These are phyloP conservation scores for Monsonia emarginata DNA, from an alignment of 441 rosid genomes.

Conservation along the genomic window DNA sequence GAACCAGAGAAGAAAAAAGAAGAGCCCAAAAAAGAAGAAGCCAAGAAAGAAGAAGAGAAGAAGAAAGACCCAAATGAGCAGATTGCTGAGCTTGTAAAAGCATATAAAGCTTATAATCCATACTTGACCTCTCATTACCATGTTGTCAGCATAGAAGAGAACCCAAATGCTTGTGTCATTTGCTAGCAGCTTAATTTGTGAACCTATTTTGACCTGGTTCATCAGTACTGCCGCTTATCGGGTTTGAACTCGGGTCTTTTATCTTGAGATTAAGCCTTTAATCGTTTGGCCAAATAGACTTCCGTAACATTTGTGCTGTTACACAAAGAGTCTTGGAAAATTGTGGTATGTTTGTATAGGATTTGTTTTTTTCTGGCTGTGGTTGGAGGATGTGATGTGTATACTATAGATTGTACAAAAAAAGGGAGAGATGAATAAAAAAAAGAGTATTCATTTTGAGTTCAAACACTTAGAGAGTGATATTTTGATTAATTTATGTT, in stretches of 20 bases:
- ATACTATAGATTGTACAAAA: background rate
- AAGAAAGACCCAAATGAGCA: slow-evolving; percentile 27
- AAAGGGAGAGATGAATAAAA: background rate
- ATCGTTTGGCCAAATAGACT: too few species aligned
- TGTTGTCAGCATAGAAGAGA: slow-evolving; percentile 32
- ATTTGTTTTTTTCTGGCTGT: too few species aligned
- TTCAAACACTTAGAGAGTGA: background rate
- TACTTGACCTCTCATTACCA: slow-evolving; percentile 20
- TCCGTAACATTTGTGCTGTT: too few species aligned
- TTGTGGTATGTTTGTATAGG: too few species aligned
- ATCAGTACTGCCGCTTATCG: too few species aligned
- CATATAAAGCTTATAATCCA: slow-evolving; percentile 24
- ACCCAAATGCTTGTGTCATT: slow-evolving; percentile 44
- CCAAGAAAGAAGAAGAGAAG: slow-evolving; percentile 21
- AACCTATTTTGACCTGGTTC: background rate
- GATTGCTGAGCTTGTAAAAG: slow-evolving; percentile 23
- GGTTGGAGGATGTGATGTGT: too few species aligned
- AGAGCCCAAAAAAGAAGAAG: slow-evolving; percentile 18
- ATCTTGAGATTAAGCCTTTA: too few species aligned
- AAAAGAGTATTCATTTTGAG: background rate
- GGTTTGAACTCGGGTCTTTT: too few species aligned
- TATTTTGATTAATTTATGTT: too few species aligned
- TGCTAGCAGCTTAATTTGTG: slow-evolving; percentile 14
- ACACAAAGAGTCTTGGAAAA: too few species aligned
- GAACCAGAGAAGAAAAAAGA: slow-evolving; percentile 40